phyloP scores from a whole-genome alignment of 1,284 basidiomycete genomes.

The Ceratorhiza oryzae-sativae region DNA sequence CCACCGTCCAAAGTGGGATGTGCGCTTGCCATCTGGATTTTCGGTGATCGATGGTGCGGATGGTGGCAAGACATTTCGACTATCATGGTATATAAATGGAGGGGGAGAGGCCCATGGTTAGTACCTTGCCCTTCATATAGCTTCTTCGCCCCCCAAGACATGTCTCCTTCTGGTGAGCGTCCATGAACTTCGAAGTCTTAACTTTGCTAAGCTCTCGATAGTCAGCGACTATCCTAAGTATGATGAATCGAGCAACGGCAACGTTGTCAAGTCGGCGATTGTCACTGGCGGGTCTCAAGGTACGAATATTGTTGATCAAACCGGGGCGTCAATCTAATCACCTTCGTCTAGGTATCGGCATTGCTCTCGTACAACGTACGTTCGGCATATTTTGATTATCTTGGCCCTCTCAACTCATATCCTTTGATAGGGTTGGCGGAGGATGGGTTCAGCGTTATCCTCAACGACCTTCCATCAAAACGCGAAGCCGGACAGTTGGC shows the following conservation, averaged over 20 bases:
- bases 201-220: neutral
- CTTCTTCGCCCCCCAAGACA: neutral
- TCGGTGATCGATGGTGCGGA: neutral
- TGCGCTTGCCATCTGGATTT: neutral
- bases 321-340: neutral
- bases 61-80: conserved; percentile 5
- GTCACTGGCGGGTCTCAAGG: conserved; percentile 51
- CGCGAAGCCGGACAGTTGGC: conserved; percentile 47
- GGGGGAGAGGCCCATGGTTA: neutral
- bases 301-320: neutral
- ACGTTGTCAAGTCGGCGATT: conserved; percentile 45
- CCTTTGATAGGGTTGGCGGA: conserved; percentile 49
- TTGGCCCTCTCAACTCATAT: neutral
- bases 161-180: conserved; percentile 24
- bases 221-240: neutral
- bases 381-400: neutral
- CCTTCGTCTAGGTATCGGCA: conserved; percentile 51
- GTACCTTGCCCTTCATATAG: neutral
- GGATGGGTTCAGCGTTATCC: conserved; percentile 55
- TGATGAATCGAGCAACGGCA: neutral
- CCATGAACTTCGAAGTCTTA: neutral
- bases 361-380: conserved; percentile 52
- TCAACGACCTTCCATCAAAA: conserved; percentile 53
- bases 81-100: neutral
- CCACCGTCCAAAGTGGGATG: neutral